phyloP scores from a whole-genome alignment of 2,329 filamentous ascomycete genomes.

The Pyrenochaeta sp. region DNA sequence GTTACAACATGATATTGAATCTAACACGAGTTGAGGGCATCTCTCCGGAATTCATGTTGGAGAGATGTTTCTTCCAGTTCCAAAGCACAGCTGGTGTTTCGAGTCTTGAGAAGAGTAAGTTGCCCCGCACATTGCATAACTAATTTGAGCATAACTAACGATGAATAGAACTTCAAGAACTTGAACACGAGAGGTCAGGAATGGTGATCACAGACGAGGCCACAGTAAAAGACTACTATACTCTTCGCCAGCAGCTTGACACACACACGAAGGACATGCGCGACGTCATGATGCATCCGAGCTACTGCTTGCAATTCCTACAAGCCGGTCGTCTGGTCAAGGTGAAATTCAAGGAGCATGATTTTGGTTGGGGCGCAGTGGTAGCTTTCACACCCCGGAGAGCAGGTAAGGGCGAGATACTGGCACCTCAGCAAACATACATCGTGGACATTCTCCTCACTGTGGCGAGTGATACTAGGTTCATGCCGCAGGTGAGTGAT shows the following conservation, averaged over 20 bases:
- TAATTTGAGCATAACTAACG: constrained; percentile 1
- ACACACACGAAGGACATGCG: constrained; percentile 88
- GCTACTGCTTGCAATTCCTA: constrained; percentile 83
- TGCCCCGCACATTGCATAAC: background rate
- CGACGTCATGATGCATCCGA: constrained; percentile 88
- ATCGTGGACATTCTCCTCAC: constrained; percentile 82
- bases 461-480: constrained; percentile 62
- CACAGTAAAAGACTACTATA: constrained; percentile 93
- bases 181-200: constrained; percentile 77
- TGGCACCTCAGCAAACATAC: constrained; percentile 78
- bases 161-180: constrained; percentile 71
- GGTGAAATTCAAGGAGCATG: constrained; percentile 78
- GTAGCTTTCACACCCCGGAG: constrained; percentile 75
- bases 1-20: constrained; percentile 99
- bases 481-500: constrained; percentile 66
- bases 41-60: constrained; percentile 98
- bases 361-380: constrained; percentile 95
- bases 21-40: constrained; percentile 98
- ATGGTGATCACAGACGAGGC: constrained; percentile 85
- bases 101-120: constrained; percentile 72
- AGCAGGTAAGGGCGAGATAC: constrained; percentile 68
- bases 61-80: constrained; percentile 97
- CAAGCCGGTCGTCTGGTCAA: constrained; percentile 87
- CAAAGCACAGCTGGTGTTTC: constrained; percentile 92
- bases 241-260: constrained; percentile 83